Conservation (phyloP, 1,139 yeast species). For the Nakaseomyces sp. region DNA sequence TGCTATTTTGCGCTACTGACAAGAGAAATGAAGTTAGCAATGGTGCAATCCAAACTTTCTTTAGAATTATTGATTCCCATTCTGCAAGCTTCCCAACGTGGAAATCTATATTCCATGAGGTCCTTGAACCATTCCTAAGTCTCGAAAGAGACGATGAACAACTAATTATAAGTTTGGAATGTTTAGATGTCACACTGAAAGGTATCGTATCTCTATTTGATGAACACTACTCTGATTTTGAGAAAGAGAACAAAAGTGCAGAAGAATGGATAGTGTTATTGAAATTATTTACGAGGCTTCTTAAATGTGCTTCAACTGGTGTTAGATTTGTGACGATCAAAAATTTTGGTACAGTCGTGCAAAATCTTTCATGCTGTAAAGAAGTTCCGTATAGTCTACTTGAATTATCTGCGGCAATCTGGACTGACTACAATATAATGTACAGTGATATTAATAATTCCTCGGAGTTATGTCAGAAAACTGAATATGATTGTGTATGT, state of each 20-base stretch:
- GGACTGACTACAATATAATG: constrained; percentile 52
- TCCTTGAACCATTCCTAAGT: constrained; percentile 37
- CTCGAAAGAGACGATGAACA: constrained; percentile 21
- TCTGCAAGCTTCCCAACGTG: constrained; percentile 51
- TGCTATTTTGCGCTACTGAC: constrained; percentile 58
- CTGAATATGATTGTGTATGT: constrained; percentile 50
- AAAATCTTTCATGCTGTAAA: constrained; percentile 38
- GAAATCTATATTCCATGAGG: constrained; percentile 46
- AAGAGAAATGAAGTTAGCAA: constrained; percentile 72
- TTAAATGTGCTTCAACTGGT: constrained; percentile 34
- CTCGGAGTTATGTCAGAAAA: constrained; percentile 30
- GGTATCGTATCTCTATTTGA: constrained; percentile 32
- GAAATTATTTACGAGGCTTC: constrained; percentile 15
- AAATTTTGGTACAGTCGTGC: constrained; percentile 47
- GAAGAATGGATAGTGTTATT: constrained; percentile 24
- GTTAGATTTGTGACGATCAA: constrained; percentile 40
- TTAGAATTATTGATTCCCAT: constrained; percentile 75
- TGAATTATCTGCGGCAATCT: constrained; percentile 47
- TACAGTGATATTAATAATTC: constrained; percentile 43
- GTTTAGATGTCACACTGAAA: constrained; percentile 26
- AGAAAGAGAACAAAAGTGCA: constrained; percentile 6
- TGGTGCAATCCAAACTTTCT: constrained; percentile 82
- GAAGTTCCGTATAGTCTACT: constrained; percentile 34
- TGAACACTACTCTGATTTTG: constrained; percentile 21
- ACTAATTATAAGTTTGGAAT: constrained; percentile 20